These are phyloP conservation scores for Mycosphaerelloides madeirae DNA, from an alignment of 2,329 filamentous ascomycete genomes.

Conservation along the genomic window DNA sequence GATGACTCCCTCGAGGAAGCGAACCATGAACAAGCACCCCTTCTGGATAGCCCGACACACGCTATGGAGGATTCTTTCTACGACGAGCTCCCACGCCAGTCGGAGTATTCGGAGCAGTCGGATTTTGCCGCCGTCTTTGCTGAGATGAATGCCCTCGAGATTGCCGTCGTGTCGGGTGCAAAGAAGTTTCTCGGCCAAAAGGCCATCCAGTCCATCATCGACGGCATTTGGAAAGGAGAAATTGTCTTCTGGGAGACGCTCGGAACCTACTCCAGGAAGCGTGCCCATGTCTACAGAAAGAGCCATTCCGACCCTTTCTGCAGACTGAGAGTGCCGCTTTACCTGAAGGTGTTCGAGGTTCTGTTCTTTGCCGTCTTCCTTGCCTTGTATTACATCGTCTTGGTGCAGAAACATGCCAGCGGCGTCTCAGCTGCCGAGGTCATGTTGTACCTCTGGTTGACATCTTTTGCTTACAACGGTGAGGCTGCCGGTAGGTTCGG, in stretches of 20 bases:
- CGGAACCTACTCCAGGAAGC: constrained; percentile 68
- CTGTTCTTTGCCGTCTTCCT: constrained; percentile 75
- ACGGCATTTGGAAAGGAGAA: constrained; percentile 79
- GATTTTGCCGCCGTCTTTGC: constrained; percentile 62
- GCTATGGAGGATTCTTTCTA: constrained; percentile 22
- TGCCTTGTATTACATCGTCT: constrained; percentile 77
- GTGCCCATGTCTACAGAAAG: constrained; percentile 69
- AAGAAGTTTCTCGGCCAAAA: constrained; percentile 80
- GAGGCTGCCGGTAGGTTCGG: constrained; percentile 33
- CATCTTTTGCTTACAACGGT: constrained; percentile 79
- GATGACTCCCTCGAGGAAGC: constrained; percentile 11
- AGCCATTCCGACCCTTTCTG: constrained; percentile 66
- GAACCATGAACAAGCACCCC: constrained; percentile 18
- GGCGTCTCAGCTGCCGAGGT: constrained; percentile 65
- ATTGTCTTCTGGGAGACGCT: constrained; percentile 83
- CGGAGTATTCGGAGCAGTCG: constrained; percentile 11
- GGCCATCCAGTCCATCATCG: constrained; percentile 76
- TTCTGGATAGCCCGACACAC: constrained; percentile 12
- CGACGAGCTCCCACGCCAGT: constrained; percentile 19
- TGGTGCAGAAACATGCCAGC: constrained; percentile 64
- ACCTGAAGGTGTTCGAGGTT: constrained; percentile 79
- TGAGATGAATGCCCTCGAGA: constrained; percentile 79
- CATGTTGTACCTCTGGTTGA: constrained; percentile 78
- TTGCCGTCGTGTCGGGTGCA: constrained; percentile 73
- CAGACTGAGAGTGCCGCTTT: constrained; percentile 71